Evolutionary conservation across 805 yeast genomes (phyloP).

Genomic region (Pichia thaimueangensis): DNA sequence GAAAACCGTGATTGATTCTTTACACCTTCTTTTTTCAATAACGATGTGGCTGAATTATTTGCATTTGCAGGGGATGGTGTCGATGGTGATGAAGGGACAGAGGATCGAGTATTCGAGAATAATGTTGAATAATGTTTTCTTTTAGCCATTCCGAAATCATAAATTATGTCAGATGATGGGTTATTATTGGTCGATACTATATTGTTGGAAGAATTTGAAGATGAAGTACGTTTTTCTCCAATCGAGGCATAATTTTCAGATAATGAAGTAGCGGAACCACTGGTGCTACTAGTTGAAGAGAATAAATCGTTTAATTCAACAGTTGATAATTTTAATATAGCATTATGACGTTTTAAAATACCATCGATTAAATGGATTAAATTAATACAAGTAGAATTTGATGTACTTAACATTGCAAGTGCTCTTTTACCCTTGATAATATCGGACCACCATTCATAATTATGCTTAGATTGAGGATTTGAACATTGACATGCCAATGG

Average conservation of each 20-base stretch:
- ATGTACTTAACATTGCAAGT: conserved; percentile 32
- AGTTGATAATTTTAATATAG: conserved; percentile 11
- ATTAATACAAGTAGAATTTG: conserved; percentile 40
- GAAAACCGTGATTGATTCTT: not conserved
- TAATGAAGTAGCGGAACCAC: not conserved
- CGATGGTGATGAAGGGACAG: too few relatives aligned
- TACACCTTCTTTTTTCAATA: not conserved
- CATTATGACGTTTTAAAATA: conserved; percentile 22
- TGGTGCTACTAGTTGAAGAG: not conserved
- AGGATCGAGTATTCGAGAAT: too few relatives aligned
- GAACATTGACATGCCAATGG: conserved; percentile 50
- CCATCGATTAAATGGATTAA: conserved; percentile 41
- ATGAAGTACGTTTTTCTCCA: conserved; percentile 2
- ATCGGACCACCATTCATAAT: conserved; percentile 38
- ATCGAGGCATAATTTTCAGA: too few relatives aligned
- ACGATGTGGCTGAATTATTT: not conserved
- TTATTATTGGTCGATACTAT: too few relatives aligned
- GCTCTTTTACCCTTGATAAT: conserved; percentile 37
- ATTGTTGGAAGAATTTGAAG: not conserved
- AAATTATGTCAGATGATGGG: not conserved
- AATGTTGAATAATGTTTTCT: conserved; percentile 10
- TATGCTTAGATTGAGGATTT: conserved; percentile 41
- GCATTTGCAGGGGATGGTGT: not conserved
- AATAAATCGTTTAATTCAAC: conserved; percentile 4
- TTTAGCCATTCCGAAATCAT: conserved; percentile 8